phyloP scores from a whole-genome alignment of 257 asterid species.

The Gentiana straminea region DNA sequence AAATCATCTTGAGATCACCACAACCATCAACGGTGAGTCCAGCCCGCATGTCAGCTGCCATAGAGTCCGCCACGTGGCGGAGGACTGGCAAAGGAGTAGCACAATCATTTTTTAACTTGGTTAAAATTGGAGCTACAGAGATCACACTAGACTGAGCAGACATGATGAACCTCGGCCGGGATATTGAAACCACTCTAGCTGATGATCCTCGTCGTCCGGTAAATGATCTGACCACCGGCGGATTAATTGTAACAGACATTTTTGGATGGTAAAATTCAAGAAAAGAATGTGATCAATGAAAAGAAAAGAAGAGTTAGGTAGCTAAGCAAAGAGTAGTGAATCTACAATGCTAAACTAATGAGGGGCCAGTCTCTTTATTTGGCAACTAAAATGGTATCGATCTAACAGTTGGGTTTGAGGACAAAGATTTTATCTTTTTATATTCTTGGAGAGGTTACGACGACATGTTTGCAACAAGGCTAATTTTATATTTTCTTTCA shows the following conservation, averaged over 20 bases:
- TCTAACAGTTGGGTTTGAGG: constrained; percentile 17
- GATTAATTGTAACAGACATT: constrained; percentile 39
- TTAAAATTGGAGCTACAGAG: constrained; percentile 34
- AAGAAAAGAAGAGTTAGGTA: constrained; percentile 4
- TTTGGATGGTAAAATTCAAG: constrained; percentile 20
- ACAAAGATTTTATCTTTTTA: neutral
- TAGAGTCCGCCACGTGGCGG: constrained; percentile 66
- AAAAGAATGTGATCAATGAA: constrained; percentile 8
- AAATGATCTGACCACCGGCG: constrained; percentile 36
- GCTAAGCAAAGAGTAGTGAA: constrained; percentile 1
- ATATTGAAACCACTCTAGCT: neutral
- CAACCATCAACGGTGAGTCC: constrained; percentile 54
- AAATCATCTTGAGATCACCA: constrained; percentile 74
- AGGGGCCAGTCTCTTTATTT: constrained; percentile 16
- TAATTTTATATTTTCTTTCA: no score
- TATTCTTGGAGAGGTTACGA: neutral
- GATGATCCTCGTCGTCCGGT: constrained; percentile 16
- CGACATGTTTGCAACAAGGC: no score
- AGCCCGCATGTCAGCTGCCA: constrained; percentile 68
- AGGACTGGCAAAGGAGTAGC: constrained; percentile 64
- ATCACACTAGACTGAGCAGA: constrained; percentile 28
- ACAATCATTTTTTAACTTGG: constrained; percentile 55
- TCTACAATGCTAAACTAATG: constrained; percentile 10
- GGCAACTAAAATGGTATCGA: constrained; percentile 9
- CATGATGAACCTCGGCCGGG: constrained; percentile 29